Conservation (phyloP, 768 basidiomycete species). For the Lactifluus subvellereus region DNA sequence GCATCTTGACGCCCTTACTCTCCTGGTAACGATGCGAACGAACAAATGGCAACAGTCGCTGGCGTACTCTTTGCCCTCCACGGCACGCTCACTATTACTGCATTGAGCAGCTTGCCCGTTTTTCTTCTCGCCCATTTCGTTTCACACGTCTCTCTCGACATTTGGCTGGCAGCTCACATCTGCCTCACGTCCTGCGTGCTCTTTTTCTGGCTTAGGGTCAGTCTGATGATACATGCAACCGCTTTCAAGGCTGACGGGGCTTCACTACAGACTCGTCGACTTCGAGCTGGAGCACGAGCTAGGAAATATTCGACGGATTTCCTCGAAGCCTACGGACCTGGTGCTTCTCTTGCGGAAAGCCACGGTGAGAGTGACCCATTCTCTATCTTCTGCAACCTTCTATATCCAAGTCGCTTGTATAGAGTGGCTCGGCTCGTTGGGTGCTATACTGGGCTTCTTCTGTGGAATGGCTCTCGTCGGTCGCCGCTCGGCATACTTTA, state of each 20-base stretch:
- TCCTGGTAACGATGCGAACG: not conserved
- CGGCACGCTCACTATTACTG: not conserved
- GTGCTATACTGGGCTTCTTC: constrained; percentile 7
- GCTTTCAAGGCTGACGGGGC: too few relatives aligned
- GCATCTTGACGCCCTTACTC: too few relatives aligned
- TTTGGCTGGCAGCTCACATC: constrained; percentile 4
- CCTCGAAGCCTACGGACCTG: not conserved
- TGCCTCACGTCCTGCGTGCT: not conserved
- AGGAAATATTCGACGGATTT: not conserved
- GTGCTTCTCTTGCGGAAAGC: not conserved
- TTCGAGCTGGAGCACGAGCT: too few relatives aligned
- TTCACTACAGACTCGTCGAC: too few relatives aligned
- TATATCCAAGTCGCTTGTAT: not conserved
- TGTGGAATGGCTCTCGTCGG: constrained; percentile 6
- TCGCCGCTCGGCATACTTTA: constrained; percentile 2
- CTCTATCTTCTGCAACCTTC: not conserved
- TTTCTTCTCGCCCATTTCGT: constrained; percentile 1
- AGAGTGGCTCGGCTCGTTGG: constrained; percentile 11
- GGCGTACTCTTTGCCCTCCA: not conserved
- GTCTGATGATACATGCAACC: too few relatives aligned
- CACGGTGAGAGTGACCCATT: not conserved
- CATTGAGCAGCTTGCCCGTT: constrained; percentile 2
- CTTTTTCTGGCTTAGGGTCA: too few relatives aligned
- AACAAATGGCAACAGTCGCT: not conserved
- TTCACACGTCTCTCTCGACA: not conserved